Percentiles rank a stretch among this genome's conserved stretches.
These are phyloP conservation scores for Candida coleopterorum DNA, from an alignment of 805 yeast species.

Conservation along the genomic window DNA sequence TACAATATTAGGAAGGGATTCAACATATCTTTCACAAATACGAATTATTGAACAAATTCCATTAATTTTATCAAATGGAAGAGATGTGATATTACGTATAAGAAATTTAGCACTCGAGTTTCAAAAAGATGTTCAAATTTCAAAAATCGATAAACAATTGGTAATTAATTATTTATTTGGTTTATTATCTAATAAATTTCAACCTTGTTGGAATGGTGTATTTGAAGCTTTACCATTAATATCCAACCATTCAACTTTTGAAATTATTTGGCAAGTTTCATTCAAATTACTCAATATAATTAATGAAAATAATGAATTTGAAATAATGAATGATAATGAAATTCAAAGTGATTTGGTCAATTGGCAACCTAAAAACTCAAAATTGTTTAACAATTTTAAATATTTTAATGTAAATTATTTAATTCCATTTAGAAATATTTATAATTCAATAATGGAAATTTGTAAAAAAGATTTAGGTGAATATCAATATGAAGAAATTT, in stretches of 20 bases:
- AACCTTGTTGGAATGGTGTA: constrained; percentile 83
- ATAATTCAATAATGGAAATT: constrained; percentile 32
- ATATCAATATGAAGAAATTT: constrained; percentile 35
- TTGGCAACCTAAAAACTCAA: constrained; percentile 44
- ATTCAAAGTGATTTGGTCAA: constrained; percentile 11
- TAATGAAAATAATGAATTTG: constrained; percentile 11
- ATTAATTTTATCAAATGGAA: constrained; percentile 57
- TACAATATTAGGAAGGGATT: constrained; percentile 22
- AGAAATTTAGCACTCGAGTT: constrained; percentile 51
- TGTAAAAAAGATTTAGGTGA: constrained; percentile 34
- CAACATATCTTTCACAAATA: constrained; percentile 45
- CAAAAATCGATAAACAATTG: constrained; percentile 14
- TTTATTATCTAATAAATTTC: constrained; percentile 64
- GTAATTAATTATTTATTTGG: constrained; percentile 49
- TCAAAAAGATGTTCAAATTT: constrained; percentile 13
- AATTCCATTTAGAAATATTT: constrained; percentile 26
- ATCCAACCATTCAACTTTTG: constrained; percentile 19
- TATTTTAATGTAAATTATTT: constrained; percentile 18
- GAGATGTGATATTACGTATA: constrained; percentile 69
- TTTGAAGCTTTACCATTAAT: constrained; percentile 53
- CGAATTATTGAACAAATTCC: constrained; percentile 69
- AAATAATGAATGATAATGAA: neutral
- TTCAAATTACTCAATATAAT: constrained; percentile 25
- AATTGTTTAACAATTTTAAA: constrained; percentile 40
- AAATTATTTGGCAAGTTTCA: constrained; percentile 53